phyloP scores from a whole-genome alignment of 768 basidiomycete species.

The Boletus rex-veris region DNA sequence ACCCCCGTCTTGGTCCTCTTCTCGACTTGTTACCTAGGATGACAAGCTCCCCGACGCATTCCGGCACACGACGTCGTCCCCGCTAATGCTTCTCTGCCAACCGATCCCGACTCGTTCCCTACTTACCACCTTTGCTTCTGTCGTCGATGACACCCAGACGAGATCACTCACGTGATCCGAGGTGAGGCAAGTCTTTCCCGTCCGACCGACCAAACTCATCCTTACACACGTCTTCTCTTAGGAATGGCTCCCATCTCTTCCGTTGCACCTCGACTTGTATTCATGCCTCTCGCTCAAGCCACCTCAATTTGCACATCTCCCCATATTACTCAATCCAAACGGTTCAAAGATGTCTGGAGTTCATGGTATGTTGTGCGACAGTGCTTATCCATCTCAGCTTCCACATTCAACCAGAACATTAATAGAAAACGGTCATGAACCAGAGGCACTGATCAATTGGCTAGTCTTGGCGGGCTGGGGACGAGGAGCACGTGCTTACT shows the following conservation, averaged over 20 bases:
- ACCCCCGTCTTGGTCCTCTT: neutral
- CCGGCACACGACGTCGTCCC: slow-evolving; percentile 71
- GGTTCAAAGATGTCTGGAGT: slow-evolving; percentile 92
- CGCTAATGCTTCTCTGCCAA: slow-evolving; percentile 72
- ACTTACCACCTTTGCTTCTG: slow-evolving; percentile 96
- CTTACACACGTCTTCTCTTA: slow-evolving; percentile 29
- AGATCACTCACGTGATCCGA: slow-evolving; percentile 92
- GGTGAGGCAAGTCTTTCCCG: slow-evolving; percentile 63
- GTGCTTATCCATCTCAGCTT: neutral
- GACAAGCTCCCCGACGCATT: slow-evolving; percentile 50
- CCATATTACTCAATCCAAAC: slow-evolving; percentile 84
- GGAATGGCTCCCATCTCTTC: slow-evolving; percentile 96
- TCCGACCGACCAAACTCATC: neutral
- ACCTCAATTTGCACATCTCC: slow-evolving; percentile 88
- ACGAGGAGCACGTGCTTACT: slow-evolving; percentile 38
- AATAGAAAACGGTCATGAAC: slow-evolving; percentile 84
- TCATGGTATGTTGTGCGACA: slow-evolving; percentile 54
- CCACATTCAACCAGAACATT: neutral
- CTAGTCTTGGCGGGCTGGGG: slow-evolving; percentile 93
- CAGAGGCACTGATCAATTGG: slow-evolving; percentile 87
- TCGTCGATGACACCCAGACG: slow-evolving; percentile 96
- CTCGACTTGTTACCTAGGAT: slow-evolving; percentile 41
- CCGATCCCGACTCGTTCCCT: slow-evolving; percentile 90
- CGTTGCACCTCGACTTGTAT: slow-evolving; percentile 89
- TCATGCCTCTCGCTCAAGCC: slow-evolving; percentile 64